Evolutionary conservation across 1,284 basidiomycete species (phyloP), one percentile per base, ranked within the genome.

Genomic region (Rhodotorula sp.): DNA sequence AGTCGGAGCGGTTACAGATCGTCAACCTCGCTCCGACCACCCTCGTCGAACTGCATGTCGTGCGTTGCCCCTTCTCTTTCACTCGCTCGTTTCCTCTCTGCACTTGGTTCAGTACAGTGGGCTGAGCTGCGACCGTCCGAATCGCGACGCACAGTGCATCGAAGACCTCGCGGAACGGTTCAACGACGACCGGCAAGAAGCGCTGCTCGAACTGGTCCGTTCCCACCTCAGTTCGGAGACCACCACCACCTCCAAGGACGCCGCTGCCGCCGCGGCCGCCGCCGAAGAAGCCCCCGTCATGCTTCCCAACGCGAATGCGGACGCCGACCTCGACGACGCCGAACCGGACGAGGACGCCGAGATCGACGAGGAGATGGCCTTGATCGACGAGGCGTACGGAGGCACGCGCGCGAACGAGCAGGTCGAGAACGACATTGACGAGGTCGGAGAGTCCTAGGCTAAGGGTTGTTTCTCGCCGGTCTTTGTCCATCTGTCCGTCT

Each of bases 1-100:
- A 95, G 79, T 88, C 90, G 6, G 94, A 97, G 84, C 92, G 94
- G 77, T 85, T 97, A 6, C 93, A 96, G 80, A 86, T 96, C 49
- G 88, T 93, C 61, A 97, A 97, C 80, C 85, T 96, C 21, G 90
- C 90, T 0, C 95, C 94, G 1, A 88, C 86, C 7, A 86, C 88
- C 62, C 84, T 89, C 0, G 92, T 97, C 46, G 93, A 94, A 80
- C 87, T 97, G 31, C 95, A 97, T 78, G 90, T 93, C 61, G 93
- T 95, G 77, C 69, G 91, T 87, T 48, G 7, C 61, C 49, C 15
- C 26, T 3, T 34, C 47, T 60, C 52, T 60, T 34, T 51, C 15
- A 48, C 54, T 10, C 21, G 26, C 7, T 31, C 39, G n/a, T 31
- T 58, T 5, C 26, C 49, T 3, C 1, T n/a, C 23, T 16, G 26